Evolutionary conservation across 179 eudicot species (phyloP).

Genomic region (Drosera spatulata): DNA sequence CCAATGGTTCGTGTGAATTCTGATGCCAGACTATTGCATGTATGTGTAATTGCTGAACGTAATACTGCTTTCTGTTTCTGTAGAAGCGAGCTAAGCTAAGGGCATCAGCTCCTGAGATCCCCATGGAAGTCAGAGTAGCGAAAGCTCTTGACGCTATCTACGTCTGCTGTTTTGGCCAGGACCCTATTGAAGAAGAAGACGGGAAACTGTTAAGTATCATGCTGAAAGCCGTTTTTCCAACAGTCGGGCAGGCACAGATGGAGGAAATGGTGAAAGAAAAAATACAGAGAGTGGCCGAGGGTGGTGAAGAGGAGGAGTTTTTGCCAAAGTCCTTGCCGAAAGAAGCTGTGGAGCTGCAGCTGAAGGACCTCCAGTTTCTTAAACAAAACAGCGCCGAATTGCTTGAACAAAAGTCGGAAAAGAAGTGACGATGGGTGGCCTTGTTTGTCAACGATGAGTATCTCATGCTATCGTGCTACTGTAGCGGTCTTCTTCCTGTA

Average conservation of each 20-base stretch:
- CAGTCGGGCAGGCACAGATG: constrained; percentile 35
- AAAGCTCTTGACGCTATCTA: constrained; percentile 89
- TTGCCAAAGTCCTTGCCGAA: constrained; percentile 52
- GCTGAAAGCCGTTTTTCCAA: constrained; percentile 75
- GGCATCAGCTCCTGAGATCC: constrained; percentile 35
- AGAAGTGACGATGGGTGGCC: too few relatives aligned
- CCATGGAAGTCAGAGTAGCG: constrained; percentile 74
- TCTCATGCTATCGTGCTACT: too few relatives aligned
- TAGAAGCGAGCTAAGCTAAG: constrained; percentile 63
- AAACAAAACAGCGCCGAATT: constrained; percentile 43
- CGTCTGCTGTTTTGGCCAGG: constrained; percentile 66
- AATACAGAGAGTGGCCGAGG: constrained; percentile 48
- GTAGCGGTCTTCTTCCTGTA: too few relatives aligned
- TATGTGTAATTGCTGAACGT: neutral
- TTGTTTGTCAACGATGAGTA: too few relatives aligned
- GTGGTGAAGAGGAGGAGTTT: constrained; percentile 26
- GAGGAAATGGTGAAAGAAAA: constrained; percentile 41
- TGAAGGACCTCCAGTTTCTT: constrained; percentile 88
- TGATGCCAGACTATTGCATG: too few relatives aligned
- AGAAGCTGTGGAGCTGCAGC: constrained; percentile 79
- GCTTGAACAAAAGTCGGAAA: constrained; percentile 27
- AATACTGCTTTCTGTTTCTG: constrained; percentile 5
- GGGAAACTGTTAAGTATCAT: constrained; percentile 42
- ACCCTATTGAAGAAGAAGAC: constrained; percentile 71
- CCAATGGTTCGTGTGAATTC: too few relatives aligned